phyloP scores from a whole-genome alignment of 2,329 filamentous ascomycete species.

The Cytospora chrysosperma region DNA sequence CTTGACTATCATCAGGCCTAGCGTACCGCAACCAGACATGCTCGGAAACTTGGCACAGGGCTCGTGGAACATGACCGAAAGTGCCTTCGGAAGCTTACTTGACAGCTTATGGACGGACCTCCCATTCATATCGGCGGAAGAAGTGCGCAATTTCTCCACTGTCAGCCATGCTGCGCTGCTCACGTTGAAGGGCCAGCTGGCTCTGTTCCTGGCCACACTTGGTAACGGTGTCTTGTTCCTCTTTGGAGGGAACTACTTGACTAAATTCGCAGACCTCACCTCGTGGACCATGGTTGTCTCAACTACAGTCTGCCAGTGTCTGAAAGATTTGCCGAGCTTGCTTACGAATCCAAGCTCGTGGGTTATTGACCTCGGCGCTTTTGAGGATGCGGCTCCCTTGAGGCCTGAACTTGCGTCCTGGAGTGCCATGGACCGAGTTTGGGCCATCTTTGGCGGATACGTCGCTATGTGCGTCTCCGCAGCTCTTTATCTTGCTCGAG shows the following conservation, averaged over 20 bases:
- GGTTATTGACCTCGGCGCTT: conserved; percentile 56
- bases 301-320: conserved; percentile 24
- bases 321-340: conserved; percentile 35
- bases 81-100: conserved; percentile 47
- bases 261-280: conserved; percentile 31
- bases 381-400: conserved; percentile 39
- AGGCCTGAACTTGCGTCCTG: conserved; percentile 65
- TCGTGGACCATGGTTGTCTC: conserved; percentile 27
- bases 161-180: conserved; percentile 70
- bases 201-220: conserved; percentile 39
- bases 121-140: conserved; percentile 51
- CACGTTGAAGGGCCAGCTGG: conserved; percentile 55
- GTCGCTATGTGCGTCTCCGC: conserved; percentile 71
- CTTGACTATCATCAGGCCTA: conserved; percentile 36
- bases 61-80: conserved; percentile 43
- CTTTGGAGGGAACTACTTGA: conserved; percentile 42
- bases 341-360: conserved; percentile 52
- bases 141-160: conserved; percentile 75
- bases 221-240: conserved; percentile 44
- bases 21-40: conserved; percentile 16
- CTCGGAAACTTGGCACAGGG: conserved; percentile 25
- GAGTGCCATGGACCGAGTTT: conserved; percentile 62
- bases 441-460: conserved; percentile 81
- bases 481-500: conserved; percentile 74
- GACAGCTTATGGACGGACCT: conserved; percentile 51